Evolutionary conservation across 2,329 filamentous ascomycete genomes (phyloP).

Genomic region (Intubia oerlemansii): DNA sequence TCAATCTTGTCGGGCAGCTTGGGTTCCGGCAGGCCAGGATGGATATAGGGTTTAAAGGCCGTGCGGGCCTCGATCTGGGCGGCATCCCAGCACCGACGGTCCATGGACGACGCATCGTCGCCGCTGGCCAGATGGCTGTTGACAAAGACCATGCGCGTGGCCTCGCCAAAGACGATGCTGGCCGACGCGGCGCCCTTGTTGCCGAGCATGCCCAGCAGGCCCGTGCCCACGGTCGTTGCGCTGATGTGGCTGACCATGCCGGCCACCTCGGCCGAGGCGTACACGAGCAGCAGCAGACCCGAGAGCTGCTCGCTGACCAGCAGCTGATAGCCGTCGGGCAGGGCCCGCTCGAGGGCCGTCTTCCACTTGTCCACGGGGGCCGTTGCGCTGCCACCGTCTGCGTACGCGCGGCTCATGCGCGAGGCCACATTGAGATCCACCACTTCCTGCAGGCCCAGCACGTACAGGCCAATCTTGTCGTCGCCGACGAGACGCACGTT

Average conservation of each 20-base stretch:
- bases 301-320: constrained; percentile 70
- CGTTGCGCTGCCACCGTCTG: constrained; percentile 34
- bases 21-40: constrained; percentile 39
- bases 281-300: constrained; percentile 66
- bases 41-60: constrained; percentile 53
- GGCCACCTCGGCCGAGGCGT: constrained; percentile 57
- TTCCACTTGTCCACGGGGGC: constrained; percentile 55
- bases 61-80: constrained; percentile 56
- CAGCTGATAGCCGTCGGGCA: constrained; percentile 58
- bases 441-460: constrained; percentile 78
- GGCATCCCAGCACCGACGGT: constrained; percentile 79
- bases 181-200: constrained; percentile 85
- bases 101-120: constrained; percentile 52
- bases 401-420: constrained; percentile 50
- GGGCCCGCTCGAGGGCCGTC: constrained; percentile 44
- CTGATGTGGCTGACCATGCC: constrained; percentile 63
- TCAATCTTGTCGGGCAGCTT: constrained; percentile 46
- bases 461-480: constrained; percentile 69
- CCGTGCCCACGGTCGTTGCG: constrained; percentile 68
- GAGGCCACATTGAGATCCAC: constrained; percentile 64
- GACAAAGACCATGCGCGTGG: constrained; percentile 71
- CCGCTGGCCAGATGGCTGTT: constrained; percentile 87
- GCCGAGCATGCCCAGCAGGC: constrained; percentile 78
- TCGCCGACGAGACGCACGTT: constrained; percentile 27
- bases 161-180: constrained; percentile 69